These are phyloP conservation scores for Quercus robur DNA, from an alignment of 306 rosid genomes.

Conservation along the genomic window DNA sequence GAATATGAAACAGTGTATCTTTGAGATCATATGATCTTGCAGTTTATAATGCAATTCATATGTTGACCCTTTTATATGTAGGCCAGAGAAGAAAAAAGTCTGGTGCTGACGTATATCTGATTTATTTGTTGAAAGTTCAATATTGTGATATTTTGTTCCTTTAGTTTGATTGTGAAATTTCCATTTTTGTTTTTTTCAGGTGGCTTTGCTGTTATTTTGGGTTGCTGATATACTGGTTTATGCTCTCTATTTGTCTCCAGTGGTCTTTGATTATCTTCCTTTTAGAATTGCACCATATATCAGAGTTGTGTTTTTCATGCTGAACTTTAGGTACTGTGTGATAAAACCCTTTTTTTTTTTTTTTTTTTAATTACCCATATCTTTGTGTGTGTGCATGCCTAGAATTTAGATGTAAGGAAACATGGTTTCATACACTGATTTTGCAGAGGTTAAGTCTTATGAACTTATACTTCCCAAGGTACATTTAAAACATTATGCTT, in stretches of 20 bases:
- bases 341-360: background rate
- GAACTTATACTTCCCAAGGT: background rate
- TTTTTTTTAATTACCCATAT: background rate
- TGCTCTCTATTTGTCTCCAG: slow-evolving; percentile 64
- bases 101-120: background rate
- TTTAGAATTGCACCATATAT: slow-evolving; percentile 90
- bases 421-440: background rate
- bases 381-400: background rate
- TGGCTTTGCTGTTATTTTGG: slow-evolving; percentile 50
- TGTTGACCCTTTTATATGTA: background rate
- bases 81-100: background rate
- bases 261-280: slow-evolving; percentile 72
- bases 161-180: slow-evolving; percentile 19
- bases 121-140: slow-evolving; percentile 2
- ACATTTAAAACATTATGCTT: background rate
- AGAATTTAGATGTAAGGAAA: background rate
- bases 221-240: slow-evolving; percentile 74
- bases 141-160: slow-evolving; percentile 1
- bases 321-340: slow-evolving; percentile 71
- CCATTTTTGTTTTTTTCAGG: slow-evolving; percentile 48
- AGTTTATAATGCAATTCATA: background rate
- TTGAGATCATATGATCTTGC: background rate
- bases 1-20: background rate
- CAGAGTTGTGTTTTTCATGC: slow-evolving; percentile 78
- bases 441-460: background rate